Evolutionary conservation across 2,329 filamentous ascomycete genomes (phyloP).

Genomic region (Phoma sp.): DNA sequence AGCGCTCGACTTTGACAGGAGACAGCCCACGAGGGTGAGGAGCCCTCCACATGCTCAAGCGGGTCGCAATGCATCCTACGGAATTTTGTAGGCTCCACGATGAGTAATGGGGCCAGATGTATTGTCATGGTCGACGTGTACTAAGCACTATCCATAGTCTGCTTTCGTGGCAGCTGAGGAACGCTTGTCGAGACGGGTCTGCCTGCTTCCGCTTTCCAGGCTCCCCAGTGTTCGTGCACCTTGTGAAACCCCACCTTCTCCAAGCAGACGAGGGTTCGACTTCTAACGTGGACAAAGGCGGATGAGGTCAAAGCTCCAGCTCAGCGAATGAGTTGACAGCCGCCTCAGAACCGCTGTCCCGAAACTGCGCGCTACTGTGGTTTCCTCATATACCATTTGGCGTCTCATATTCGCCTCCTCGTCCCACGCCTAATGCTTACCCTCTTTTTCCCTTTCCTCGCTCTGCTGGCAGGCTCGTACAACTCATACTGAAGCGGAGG

Average conservation of each 20-base stretch:
- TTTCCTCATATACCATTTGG: slow-evolving; percentile 49
- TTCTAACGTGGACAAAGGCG: slow-evolving; percentile 34
- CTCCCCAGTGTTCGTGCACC: slow-evolving; percentile 28
- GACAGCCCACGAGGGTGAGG: slow-evolving; percentile 4
- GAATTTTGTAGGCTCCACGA: too few relatives aligned
- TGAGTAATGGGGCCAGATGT: too few relatives aligned
- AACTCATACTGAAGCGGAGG: slow-evolving; percentile 44
- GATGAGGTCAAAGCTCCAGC: slow-evolving; percentile 36
- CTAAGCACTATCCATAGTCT: slow-evolving; percentile 30
- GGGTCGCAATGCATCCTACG: neutral
- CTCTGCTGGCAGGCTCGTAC: slow-evolving; percentile 50
- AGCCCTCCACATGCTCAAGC: neutral
- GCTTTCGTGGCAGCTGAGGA: slow-evolving; percentile 27
- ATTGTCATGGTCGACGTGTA: slow-evolving; percentile 1
- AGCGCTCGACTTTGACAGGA: slow-evolving; percentile 27
- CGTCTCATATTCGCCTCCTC: slow-evolving; percentile 47
- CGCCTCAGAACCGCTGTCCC: slow-evolving; percentile 47
- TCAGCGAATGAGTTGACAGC: slow-evolving; percentile 41
- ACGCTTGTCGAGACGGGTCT: slow-evolving; percentile 39
- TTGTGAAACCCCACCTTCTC: slow-evolving; percentile 45
- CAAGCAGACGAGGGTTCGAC: slow-evolving; percentile 35
- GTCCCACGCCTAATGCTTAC: slow-evolving; percentile 45
- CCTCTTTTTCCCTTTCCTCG: slow-evolving; percentile 45
- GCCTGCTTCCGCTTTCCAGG: slow-evolving; percentile 39
- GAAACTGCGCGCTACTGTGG: slow-evolving; percentile 47